Conservation (phyloP, 306 rosid species). For the Ceratonia siliqua region DNA sequence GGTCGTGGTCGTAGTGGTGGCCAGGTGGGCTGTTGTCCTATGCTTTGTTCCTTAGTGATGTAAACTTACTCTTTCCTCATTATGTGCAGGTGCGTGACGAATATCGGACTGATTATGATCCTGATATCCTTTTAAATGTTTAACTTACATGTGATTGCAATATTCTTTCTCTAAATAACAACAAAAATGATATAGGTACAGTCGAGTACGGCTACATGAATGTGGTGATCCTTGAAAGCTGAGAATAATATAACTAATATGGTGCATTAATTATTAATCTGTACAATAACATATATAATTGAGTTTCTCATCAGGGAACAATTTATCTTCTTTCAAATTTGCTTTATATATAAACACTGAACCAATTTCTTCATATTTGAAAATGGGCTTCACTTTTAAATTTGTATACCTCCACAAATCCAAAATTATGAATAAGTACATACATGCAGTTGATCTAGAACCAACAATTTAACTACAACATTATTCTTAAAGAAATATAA, state of each 20-base stretch:
- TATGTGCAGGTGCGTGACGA: slow-evolving; percentile 90
- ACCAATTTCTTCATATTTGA: not conserved
- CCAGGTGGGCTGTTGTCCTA: slow-evolving; percentile 53
- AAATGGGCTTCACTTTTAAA: slow-evolving; percentile 1
- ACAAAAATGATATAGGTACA: not conserved
- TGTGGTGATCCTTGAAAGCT: no score
- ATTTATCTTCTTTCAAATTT: not conserved
- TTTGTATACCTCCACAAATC: not conserved
- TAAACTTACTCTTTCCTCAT: slow-evolving; percentile 11
- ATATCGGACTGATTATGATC: slow-evolving; percentile 97
- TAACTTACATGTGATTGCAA: not conserved
- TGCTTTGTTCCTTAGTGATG: slow-evolving; percentile 27
- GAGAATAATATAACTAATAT: no score
- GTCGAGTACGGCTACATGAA: not conserved
- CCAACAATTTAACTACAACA: not conserved
- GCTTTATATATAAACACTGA: not conserved
- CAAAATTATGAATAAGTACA: not conserved
- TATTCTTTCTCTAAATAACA: not conserved
- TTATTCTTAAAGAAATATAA: not conserved
- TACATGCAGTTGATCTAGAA: slow-evolving; percentile 1
- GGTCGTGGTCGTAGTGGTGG: slow-evolving; percentile 99
- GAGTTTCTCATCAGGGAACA: not conserved
- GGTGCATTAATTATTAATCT: not conserved
- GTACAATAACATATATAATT: not conserved
- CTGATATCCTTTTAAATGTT: slow-evolving; percentile 82